Evolutionary conservation across 768 basidiomycete genomes (phyloP), one percentile per base, ranked within the genome.

Genomic region (Suillus alpinus): DNA sequence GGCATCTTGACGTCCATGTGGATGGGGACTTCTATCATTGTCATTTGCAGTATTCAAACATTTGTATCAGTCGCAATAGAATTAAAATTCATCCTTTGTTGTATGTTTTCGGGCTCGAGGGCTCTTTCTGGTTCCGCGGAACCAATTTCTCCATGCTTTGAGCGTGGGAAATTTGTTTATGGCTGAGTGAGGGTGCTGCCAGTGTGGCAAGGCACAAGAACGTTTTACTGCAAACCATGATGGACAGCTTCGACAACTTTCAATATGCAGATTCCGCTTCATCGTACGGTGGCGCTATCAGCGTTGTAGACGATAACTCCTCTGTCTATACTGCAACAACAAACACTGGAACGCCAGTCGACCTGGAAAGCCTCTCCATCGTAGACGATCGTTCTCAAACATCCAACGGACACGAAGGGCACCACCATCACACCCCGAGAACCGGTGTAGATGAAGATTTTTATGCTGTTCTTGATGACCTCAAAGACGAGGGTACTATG

Each of bases 171-270:
- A 20, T 18, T 6, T 6, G 2, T 26, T 23, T 50, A n/a, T 4
- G 12, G 47, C 23, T 8, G 47, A 37, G 10, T 49, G 5, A 14
- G 3, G 41, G 53, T 36, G 8, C 10, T 58, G n/a, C n/a, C n/a
- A n/a, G n/a, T n/a, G 40, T 41, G 32, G 51, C 32, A 34, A 34
- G 51, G 18, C 8, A 32, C 49, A 43, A 18, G 26, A 49, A 32
- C n/a, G 26, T 31, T 44, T 52, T 40, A 9, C 36, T 37, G 58
- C 67, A 75, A 66, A 58, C 61, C 71, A 66, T 60, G 64, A 91
- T 92, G 90, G 90, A 92, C 71, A 83, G 87, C 12, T 92, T 92
- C 68, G 90, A 92, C 73, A 92, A 92, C 69, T 92, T 91, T 67
- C 90, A 92, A 72, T 91, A 89, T 67, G 26, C 26, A 26, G 90